A percentile compares a stretch with the other conserved stretches of the same genome.
These are phyloP conservation scores for Xylariaceae sp. DNA, from an alignment of 2,329 filamentous ascomycete genomes.

Conservation along the genomic window DNA sequence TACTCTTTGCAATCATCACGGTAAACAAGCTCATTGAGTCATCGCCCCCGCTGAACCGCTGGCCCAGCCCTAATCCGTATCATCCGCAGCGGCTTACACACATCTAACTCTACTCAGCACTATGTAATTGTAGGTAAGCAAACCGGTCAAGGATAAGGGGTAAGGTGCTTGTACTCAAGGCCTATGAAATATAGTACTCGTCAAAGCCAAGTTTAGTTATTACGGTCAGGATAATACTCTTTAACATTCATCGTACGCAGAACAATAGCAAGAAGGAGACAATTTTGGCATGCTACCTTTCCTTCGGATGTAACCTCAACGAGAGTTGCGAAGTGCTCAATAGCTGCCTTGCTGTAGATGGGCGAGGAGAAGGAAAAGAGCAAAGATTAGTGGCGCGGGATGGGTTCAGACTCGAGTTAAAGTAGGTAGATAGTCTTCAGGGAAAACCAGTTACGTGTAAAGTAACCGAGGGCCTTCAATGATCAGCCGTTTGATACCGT, in stretches of 20 bases:
- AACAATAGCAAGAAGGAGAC: constrained; percentile 37
- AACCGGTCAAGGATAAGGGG: too few relatives aligned
- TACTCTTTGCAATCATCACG: too few relatives aligned
- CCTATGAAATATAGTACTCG: too few relatives aligned
- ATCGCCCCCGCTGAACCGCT: too few relatives aligned
- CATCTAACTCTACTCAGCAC: too few relatives aligned
- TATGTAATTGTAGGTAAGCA: too few relatives aligned
- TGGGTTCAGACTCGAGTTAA: constrained; percentile 37
- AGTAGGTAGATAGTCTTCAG: constrained; percentile 37
- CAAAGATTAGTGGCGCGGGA: constrained; percentile 38
- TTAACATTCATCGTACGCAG: constrained; percentile 37
- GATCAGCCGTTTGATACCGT: not conserved
- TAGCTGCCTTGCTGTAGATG: constrained; percentile 34
- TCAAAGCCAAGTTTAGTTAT: too few relatives aligned
- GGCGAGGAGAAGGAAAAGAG: constrained; percentile 37
- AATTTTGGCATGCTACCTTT: constrained; percentile 41
- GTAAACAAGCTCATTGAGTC: too few relatives aligned
- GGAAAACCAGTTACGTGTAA: not conserved
- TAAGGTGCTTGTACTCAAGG: too few relatives aligned
- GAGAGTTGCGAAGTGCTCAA: constrained; percentile 41
- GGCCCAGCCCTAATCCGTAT: too few relatives aligned
- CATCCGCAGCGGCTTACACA: too few relatives aligned
- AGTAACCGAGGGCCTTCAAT: not conserved
- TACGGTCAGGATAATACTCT: too few relatives aligned
- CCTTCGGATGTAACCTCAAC: constrained; percentile 37